Evolutionary conservation across 805 yeast genomes (phyloP), one percentile per base, ranked within the genome.

Genomic region (Yamadazyma insecticola): DNA sequence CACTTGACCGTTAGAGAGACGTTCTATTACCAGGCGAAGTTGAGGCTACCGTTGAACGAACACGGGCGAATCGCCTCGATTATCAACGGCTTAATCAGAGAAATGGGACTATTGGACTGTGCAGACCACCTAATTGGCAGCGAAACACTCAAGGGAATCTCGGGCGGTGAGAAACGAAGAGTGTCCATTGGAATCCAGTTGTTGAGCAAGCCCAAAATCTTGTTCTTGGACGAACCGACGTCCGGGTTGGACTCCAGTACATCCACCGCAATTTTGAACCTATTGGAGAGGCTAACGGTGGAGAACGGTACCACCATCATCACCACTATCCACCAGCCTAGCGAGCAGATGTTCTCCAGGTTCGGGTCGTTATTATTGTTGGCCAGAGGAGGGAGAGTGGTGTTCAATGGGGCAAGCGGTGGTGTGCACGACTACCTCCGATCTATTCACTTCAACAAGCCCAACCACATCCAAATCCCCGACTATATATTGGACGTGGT

Each of bases 241-340:
- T 83, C 94, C 4, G 96, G 96, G 0, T 64, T 87, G 16, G 96
- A 87, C 48, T 75, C 89, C 8, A 75, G 82, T 35, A 84, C 92
- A 0, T 82, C 95, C 0, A 67, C 74, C 1, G 72, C 84, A 2
- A 81, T 86, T 21, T 51, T 87, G 24, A 61, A 67, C 19, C 72
- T 86, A 23, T 60, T 86, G 35, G 63, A 74, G 30, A 63, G 65
- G 2, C 54, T 87, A 22, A 74, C 87, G 2, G 47, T 39, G 2
- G 71, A 67, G 17, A 76, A 79, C 5, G 75, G 78, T 9, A 83
- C 95, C 0, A 69, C 87, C 6, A 71, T 86, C 15, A 59, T 74
- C 42, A 53, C 80, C 32, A 85, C 95, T 0, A 83, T 87, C 30
- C 95, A 86, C 53, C 96, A 86, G 47, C 95, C 96, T 1, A 73